Evolutionary conservation across 768 basidiomycete genomes (phyloP).

Genomic region (Xerocomellus amylosporus): DNA sequence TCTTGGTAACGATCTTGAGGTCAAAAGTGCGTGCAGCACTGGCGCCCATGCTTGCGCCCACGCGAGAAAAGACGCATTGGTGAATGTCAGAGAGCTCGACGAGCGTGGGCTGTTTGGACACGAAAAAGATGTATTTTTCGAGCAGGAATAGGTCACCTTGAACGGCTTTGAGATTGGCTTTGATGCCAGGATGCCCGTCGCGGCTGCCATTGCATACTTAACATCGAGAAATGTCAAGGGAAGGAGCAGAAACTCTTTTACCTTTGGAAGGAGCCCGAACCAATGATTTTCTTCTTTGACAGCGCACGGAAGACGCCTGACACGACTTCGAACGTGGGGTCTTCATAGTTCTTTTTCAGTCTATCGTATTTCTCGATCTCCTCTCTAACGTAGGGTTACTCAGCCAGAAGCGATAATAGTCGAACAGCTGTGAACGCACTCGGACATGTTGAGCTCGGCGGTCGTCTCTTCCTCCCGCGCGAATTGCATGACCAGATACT

Average conservation of each 20-base stretch:
- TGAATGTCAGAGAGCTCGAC: conserved; percentile 89
- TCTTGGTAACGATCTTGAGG: conserved; percentile 82
- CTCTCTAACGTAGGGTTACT: conserved; percentile 46
- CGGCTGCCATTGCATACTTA: conserved; percentile 47
- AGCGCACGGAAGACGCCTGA: conserved; percentile 91
- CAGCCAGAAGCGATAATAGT: not conserved
- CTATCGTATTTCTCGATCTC: conserved; percentile 76
- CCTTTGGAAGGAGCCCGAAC: conserved; percentile 85
- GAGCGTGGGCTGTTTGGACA: conserved; percentile 91
- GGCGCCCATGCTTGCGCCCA: conserved; percentile 79
- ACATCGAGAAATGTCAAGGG: not conserved
- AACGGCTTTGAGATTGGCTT: conserved; percentile 94
- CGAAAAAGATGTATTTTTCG: conserved; percentile 97
- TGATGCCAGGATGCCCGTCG: conserved; percentile 90
- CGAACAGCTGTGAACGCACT: conserved; percentile 51
- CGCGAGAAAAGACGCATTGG: conserved; percentile 88
- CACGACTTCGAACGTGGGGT: conserved; percentile 92
- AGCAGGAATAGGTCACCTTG: conserved; percentile 98
- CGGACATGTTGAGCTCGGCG: conserved; percentile 87
- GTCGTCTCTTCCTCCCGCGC: conserved; percentile 96
- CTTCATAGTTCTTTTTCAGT: conserved; percentile 91
- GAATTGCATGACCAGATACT: conserved; percentile 98
- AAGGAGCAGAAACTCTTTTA: conserved; percentile 24
- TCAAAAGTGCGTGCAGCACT: conserved; percentile 92
- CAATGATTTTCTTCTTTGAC: conserved; percentile 87